Percentiles rank a stretch among this genome's conserved stretches.
Evolutionary conservation across 495 filamentous ascomycete genomes (phyloP).

Genomic region (Hypoxylon perforatum): DNA sequence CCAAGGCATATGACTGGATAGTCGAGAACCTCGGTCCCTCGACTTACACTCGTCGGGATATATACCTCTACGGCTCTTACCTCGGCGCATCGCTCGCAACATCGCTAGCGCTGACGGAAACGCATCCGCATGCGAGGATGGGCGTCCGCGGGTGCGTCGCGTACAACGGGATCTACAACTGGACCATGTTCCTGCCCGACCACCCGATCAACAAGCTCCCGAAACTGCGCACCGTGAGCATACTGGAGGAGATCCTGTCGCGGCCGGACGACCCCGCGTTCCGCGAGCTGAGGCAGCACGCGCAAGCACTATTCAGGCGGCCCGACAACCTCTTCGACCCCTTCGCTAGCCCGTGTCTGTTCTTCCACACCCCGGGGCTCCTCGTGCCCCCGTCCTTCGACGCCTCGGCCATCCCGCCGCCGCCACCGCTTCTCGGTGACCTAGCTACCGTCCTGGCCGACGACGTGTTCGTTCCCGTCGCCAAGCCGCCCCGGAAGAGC

Average conservation of each 20-base stretch:
- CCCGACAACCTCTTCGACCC: slow-evolving; percentile 61
- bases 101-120: slow-evolving; percentile 61
- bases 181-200: slow-evolving; percentile 61
- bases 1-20: slow-evolving; percentile 59
- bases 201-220: slow-evolving; percentile 50
- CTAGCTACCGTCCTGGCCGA: slow-evolving; percentile 7
- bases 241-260: slow-evolving; percentile 19
- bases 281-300: slow-evolving; percentile 42
- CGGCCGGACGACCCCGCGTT: slow-evolving; percentile 22
- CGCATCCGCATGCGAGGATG: slow-evolving; percentile 47
- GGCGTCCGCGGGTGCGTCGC: slow-evolving; percentile 58
- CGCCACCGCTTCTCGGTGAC: too few species aligned
- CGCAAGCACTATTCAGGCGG: slow-evolving; percentile 49
- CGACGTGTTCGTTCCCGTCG: background rate
- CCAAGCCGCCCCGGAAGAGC: slow-evolving; percentile 36
- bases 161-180: slow-evolving; percentile 65
- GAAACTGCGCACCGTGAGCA: background rate
- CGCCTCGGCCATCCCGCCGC: slow-evolving; percentile 14
- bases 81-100: slow-evolving; percentile 62
- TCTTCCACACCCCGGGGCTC: slow-evolving; percentile 61
- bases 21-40: slow-evolving; percentile 47
- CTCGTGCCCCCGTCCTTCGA: slow-evolving; percentile 52
- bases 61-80: slow-evolving; percentile 62
- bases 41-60: slow-evolving; percentile 39
- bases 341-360: slow-evolving; percentile 63